These are phyloP conservation scores for Blastobotrys elegans DNA, from an alignment of 1,139 yeast genomes.

Conservation along the genomic window DNA sequence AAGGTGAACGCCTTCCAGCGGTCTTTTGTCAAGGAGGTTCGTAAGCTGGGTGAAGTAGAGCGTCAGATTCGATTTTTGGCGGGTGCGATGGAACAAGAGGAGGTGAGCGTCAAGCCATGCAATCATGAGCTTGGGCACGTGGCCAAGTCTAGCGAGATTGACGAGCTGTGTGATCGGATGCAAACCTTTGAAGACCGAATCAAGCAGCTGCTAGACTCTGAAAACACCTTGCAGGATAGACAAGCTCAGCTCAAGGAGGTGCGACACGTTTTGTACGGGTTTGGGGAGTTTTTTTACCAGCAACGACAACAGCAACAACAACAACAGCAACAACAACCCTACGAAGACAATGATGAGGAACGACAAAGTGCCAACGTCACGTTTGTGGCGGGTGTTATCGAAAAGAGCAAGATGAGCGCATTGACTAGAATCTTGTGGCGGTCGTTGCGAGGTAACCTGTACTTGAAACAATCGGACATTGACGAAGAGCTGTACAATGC, in stretches of 20 bases:
- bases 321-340: constrained; percentile 26
- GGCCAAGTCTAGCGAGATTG: constrained; percentile 52
- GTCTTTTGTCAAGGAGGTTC: constrained; percentile 75
- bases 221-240: constrained; percentile 49
- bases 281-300: constrained; percentile 48
- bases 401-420: constrained; percentile 61
- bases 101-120: constrained; percentile 26
- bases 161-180: constrained; percentile 66
- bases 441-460: constrained; percentile 82
- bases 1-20: constrained; percentile 80
- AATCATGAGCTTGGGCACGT: constrained; percentile 19
- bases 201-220: constrained; percentile 50
- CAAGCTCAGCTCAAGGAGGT: constrained; percentile 57
- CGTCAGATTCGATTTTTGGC: constrained; percentile 43
- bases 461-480: constrained; percentile 65
- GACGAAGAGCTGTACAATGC: constrained; percentile 52
- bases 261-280: constrained; percentile 63
- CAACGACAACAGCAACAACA: constrained; percentile 30
- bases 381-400: constrained; percentile 80
- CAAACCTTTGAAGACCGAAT: constrained; percentile 57
- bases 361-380: constrained; percentile 32
- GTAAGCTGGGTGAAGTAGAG: constrained; percentile 59
- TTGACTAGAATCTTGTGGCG: constrained; percentile 92
- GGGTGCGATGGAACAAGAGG: constrained; percentile 25
- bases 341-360: constrained; percentile 14